Percentiles rank a stretch among this genome's conserved stretches.
phyloP scores from a whole-genome alignment of 2,329 filamentous ascomycete genomes.

The Fusarium pseudoanthophilum region DNA sequence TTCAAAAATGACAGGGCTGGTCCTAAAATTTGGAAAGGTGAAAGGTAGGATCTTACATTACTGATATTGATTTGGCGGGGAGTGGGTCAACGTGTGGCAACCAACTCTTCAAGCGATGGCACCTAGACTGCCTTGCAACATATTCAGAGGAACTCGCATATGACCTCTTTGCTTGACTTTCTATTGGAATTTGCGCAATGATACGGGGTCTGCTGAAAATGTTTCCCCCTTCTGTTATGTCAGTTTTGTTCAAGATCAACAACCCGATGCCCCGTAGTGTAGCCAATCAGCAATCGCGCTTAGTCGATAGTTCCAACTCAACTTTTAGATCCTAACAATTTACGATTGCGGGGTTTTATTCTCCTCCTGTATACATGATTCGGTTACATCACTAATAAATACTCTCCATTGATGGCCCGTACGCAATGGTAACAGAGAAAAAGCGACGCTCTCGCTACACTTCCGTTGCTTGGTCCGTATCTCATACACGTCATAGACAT shows the following conservation, averaged over 20 bases:
- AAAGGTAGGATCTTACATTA: background rate
- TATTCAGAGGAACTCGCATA: accelerated
- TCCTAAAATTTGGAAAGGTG: background rate
- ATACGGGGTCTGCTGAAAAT: background rate
- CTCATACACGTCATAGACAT: background rate
- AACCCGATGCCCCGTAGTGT: no score
- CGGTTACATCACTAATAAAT: no score
- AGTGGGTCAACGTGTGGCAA: no score
- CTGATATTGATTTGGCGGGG: background rate
- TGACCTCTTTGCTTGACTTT: accelerated
- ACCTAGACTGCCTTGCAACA: background rate
- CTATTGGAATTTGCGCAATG: background rate
- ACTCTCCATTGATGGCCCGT: background rate
- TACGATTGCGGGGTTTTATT: background rate
- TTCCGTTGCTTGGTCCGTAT: background rate
- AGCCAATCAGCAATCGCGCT: background rate
- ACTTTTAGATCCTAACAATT: accelerated
- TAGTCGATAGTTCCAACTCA: background rate
- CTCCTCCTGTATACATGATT: background rate
- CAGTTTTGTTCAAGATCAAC: background rate
- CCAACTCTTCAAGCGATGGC: background rate
- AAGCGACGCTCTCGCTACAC: background rate
- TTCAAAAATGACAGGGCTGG: background rate
- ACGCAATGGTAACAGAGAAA: background rate
- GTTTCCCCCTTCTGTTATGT: accelerated